A percentile compares a stretch with the other conserved stretches of the same genome.
These are phyloP conservation scores for Dioszegia crocea DNA, from an alignment of 768 basidiomycete genomes.

Conservation along the genomic window DNA sequence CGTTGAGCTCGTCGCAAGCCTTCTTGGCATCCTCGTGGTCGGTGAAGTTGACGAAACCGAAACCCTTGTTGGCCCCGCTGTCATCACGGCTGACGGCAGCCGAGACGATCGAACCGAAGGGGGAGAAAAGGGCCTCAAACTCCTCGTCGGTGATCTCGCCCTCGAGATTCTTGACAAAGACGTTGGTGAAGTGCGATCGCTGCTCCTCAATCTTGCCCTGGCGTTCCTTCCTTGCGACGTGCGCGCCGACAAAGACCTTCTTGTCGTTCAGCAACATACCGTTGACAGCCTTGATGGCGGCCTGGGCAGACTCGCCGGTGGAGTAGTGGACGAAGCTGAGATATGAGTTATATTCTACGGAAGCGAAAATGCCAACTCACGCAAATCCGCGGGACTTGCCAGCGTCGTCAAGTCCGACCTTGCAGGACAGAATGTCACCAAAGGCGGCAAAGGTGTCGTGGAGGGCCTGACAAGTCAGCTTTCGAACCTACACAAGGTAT, in stretches of 20 bases:
- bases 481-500: not conserved
- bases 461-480: conserved; percentile 63
- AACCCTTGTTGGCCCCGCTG: conserved; percentile 84
- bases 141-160: conserved; percentile 76
- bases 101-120: conserved; percentile 80
- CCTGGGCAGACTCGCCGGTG: conserved; percentile 90
- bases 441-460: conserved; percentile 99
- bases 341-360: not conserved
- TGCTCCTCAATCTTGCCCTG: conserved; percentile 98
- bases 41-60: conserved; percentile 97
- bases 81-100: conserved; percentile 79
- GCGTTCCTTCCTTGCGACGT: conserved; percentile 97
- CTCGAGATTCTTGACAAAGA: conserved; percentile 97
- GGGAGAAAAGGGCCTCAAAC: conserved; percentile 72
- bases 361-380: conserved; percentile 13
- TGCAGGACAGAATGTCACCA: conserved; percentile 97
- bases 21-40: conserved; percentile 83
- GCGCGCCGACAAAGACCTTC: conserved; percentile 96
- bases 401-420: conserved; percentile 93
- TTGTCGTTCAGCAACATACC: conserved; percentile 99
- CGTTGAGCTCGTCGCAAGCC: conserved; percentile 86
- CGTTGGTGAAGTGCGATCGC: conserved; percentile 94
- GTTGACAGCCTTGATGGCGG: conserved; percentile 96
- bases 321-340: conserved; percentile 92
- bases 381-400: conserved; percentile 93